phyloP scores from a whole-genome alignment of 805 yeast genomes.

The Ogataea ganodermae region DNA sequence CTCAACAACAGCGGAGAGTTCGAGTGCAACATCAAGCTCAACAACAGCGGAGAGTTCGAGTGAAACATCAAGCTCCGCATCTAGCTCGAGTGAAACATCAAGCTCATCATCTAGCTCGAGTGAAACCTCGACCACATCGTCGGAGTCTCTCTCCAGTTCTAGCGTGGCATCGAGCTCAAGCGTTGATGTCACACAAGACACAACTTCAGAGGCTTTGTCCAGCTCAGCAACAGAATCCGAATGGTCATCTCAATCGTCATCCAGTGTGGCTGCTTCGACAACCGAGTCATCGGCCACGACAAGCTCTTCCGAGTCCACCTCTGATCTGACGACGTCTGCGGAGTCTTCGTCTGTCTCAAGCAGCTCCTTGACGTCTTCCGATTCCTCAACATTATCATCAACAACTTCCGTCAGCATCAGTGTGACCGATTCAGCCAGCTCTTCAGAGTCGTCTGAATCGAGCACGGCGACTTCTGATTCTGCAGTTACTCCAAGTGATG shows the following conservation, averaged over 20 bases:
- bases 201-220: not conserved
- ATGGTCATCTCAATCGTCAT: too few relatives aligned
- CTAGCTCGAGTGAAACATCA: not conserved
- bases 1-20: not conserved
- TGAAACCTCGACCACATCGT: conserved; percentile 4
- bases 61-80: not conserved
- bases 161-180: not conserved
- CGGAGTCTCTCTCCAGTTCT: not conserved
- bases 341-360: not conserved
- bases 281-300: too few relatives aligned
- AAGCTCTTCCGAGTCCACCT: too few relatives aligned
- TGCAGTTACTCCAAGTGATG: not conserved
- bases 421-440: conserved; percentile 3
- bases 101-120: too few relatives aligned
- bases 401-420: not conserved
- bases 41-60: not conserved
- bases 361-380: not conserved
- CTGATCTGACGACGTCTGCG: not conserved
- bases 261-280: too few relatives aligned
- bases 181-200: too few relatives aligned
- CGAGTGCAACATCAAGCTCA: not conserved
- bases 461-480: conserved; percentile 1
- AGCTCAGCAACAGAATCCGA: too few relatives aligned
- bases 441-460: conserved; percentile 5
- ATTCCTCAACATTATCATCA: not conserved